phyloP scores from a whole-genome alignment of 2,329 filamentous ascomycete species.

The Truncatella angustata region DNA sequence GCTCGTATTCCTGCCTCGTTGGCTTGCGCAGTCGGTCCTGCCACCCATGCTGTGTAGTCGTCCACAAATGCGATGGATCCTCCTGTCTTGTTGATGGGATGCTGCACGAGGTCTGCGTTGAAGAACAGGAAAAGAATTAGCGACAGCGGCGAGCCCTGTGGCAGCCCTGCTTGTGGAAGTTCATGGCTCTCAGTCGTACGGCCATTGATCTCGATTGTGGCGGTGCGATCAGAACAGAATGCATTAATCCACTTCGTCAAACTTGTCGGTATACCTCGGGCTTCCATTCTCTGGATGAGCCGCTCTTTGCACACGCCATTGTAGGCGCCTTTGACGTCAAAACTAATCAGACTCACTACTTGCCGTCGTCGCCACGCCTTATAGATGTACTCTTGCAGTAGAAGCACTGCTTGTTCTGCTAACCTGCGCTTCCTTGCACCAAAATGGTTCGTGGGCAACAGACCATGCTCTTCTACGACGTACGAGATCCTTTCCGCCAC shows the following conservation, averaged over 20 bases:
- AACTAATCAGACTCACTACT: conserved; percentile 33
- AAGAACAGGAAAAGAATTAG: conserved; percentile 34
- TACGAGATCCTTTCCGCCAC: conserved; percentile 28
- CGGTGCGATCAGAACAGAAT: conserved; percentile 23
- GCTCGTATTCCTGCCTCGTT: conserved; percentile 19
- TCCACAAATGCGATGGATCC: conserved; percentile 21
- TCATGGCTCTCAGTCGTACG: neutral
- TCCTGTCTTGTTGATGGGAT: conserved; percentile 22
- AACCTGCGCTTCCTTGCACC: conserved; percentile 33
- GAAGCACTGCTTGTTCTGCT: conserved; percentile 30
- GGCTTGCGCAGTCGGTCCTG: neutral
- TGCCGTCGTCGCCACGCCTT: conserved; percentile 17
- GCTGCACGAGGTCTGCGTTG: conserved; percentile 23
- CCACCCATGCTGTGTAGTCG: neutral
- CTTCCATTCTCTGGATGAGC: conserved; percentile 18
- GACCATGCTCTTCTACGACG: conserved; percentile 23
- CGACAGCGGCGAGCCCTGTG: conserved; percentile 30
- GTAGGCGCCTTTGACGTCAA: conserved; percentile 39
- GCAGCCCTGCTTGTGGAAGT: neutral
- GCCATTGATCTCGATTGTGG: conserved; percentile 14
- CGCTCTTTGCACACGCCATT: conserved; percentile 36
- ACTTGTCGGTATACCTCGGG: conserved; percentile 19
- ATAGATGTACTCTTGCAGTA: conserved; percentile 28
- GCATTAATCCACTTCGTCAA: conserved; percentile 18
- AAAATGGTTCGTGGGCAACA: conserved; percentile 36